Base-by-base conservation (phyloP, 306 rosid genomes). In the Rosa persica region DNA sequence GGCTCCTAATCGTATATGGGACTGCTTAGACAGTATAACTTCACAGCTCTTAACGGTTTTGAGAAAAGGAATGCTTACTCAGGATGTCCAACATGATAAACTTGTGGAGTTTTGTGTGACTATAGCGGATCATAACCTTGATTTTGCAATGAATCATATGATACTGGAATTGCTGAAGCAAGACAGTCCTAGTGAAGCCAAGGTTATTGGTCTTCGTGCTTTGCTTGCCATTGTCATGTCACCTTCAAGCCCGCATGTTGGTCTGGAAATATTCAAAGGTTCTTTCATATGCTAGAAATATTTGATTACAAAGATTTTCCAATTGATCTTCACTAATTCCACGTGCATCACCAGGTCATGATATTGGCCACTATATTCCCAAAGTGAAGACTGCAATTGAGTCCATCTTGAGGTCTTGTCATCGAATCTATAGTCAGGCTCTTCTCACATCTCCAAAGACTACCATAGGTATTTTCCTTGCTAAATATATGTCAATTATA, bases 91-190 rank as follows among this genome's bases (percentile, higher is more conserved):
- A 83, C 99, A 96, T 81, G 99, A 93, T 91, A 96, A 96, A 82
- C 94, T 96, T 62, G 99, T 96, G 64, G 99, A 96, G 78, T 93
- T 96, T 82, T 93, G 98, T 83, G 99, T 91, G 73, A 93, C 99
- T 68, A 93, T 96, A 83, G 98, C 99, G 8, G 99, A 91, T 73
- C 99, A 96, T 81, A 96, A 91, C 81, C 97, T 96, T 83, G 99
- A 96, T 82, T 96, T 96, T 91, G 90, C 99, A 51, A 91, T 96
- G 99, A 96, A 93, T 81, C 98, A 96, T 89, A 90, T 96, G 98
- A 86, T 96, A 82, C 82, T 96, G 76, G 99, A 96, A 88, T 84
- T 96, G 85, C 88, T 96, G 76, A 96, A 91, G 88, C 98, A 86
- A 89, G 98, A 96, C 76, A 90, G 94, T 87, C 88, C 89, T 60